These are phyloP conservation scores for Solanum chmielewskii DNA, from an alignment of 257 asterid species.

Conservation along the genomic window DNA sequence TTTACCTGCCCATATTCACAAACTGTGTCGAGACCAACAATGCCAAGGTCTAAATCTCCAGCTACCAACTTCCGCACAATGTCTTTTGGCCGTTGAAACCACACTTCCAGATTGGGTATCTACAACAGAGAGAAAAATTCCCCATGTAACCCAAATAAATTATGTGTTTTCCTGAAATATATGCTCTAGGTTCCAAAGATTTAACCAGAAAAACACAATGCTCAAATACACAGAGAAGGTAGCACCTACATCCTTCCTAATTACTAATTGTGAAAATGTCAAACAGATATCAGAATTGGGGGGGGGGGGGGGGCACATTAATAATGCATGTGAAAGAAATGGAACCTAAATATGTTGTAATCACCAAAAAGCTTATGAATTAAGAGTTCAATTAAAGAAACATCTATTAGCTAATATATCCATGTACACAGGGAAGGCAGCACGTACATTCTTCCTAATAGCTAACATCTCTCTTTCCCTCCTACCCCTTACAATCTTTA, in stretches of 20 bases:
- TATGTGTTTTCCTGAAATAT: neutral
- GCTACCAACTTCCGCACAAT: slow-evolving; percentile 81
- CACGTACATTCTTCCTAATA: neutral
- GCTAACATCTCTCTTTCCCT: neutral
- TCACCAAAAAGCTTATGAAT: neutral
- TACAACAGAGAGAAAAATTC: slow-evolving; percentile 13
- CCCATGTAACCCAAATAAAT: neutral
- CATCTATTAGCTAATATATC: neutral
- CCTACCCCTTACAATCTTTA: too few relatives aligned
- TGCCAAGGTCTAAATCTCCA: slow-evolving; percentile 96
- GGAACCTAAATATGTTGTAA: neutral
- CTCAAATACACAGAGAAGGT: neutral
- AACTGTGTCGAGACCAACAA: slow-evolving; percentile 89
- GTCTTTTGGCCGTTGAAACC: slow-evolving; percentile 99
- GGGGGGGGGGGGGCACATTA: neutral
- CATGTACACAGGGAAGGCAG: neutral
- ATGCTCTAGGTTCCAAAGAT: neutral
- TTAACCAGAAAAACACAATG: neutral
- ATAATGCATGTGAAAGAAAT: neutral
- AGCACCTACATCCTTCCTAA: neutral
- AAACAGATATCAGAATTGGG: neutral
- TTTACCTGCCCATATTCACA: slow-evolving; percentile 76
- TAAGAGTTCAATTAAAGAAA: neutral
- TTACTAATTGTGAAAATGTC: neutral
- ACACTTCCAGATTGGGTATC: slow-evolving; percentile 79